Conservation (phyloP, 139 green algal species). For the Yamagishiella unicocca region DNA sequence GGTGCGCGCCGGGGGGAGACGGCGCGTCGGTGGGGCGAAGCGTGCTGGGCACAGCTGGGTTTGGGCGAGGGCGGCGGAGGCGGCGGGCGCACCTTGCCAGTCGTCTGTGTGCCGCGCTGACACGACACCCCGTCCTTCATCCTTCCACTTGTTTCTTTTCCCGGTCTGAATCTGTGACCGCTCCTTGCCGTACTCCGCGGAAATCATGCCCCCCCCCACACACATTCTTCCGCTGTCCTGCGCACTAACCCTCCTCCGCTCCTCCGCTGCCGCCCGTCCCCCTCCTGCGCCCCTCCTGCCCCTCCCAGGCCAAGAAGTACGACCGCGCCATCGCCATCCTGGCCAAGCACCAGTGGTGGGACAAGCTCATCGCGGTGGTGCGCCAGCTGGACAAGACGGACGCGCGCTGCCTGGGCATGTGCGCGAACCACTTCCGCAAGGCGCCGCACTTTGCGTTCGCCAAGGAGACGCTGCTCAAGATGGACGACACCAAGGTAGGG, state of each 20-base stretch:
- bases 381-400: constrained; percentile 65
- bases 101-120: no score
- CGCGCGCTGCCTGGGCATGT: constrained; percentile 56
- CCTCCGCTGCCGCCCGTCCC: background rate
- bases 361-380: constrained; percentile 77
- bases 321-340: constrained; percentile 81
- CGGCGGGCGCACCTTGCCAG: no score
- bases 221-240: no score
- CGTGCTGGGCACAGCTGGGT: no score
- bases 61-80: no score
- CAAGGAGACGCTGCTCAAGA: constrained; percentile 81
- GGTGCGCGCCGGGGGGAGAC: constrained; percentile 39
- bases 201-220: no score
- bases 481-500: constrained; percentile 64
- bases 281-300: no score
- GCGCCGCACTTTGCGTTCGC: constrained; percentile 69
- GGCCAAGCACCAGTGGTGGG: constrained; percentile 74
- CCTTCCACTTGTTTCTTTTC: background rate
- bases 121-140: no score
- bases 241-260: background rate
- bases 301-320: constrained; percentile 71
- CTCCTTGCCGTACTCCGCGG: no score
- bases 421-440: constrained; percentile 57
- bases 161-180: no score
- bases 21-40: background rate